These are phyloP conservation scores for Abortiporus biennis DNA, from an alignment of 1,284 basidiomycete genomes.

Conservation along the genomic window DNA sequence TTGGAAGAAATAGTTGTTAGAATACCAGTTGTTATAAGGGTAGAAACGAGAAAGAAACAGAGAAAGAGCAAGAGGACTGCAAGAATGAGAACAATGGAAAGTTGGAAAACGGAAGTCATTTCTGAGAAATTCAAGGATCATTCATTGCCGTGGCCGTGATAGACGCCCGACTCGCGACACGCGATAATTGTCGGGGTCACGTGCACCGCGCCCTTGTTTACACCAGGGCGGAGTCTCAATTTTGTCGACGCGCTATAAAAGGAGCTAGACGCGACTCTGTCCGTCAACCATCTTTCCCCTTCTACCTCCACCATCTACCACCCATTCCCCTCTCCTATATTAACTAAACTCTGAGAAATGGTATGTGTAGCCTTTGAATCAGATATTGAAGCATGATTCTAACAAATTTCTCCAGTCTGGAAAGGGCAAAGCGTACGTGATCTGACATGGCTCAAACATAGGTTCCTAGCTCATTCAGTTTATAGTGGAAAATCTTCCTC, in stretches of 20 bases:
- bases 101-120: too few species aligned
- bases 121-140: too few species aligned
- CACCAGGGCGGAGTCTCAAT: constrained; percentile 30
- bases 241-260: constrained; percentile 26
- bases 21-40: too few species aligned
- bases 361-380: constrained; percentile 17
- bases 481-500: constrained; percentile 50
- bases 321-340: constrained; percentile 12
- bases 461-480: not conserved
- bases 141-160: too few species aligned
- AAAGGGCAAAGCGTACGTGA: constrained; percentile 48
- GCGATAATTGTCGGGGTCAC: too few species aligned
- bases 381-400: constrained; percentile 11
- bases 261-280: constrained; percentile 19
- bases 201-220: too few species aligned
- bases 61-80: too few species aligned
- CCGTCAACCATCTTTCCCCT: constrained; percentile 18
- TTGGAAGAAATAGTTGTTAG: too few species aligned
- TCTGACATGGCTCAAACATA: too few species aligned
- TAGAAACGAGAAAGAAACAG: too few species aligned
- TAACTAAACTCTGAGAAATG: constrained; percentile 21
- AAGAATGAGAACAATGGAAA: too few species aligned
- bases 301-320: constrained; percentile 21
- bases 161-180: too few species aligned
- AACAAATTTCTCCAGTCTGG: constrained; percentile 33